These are phyloP conservation scores for Asparagopsis taxiformis DNA, from an alignment of 31 red algal species.

Conservation along the genomic window DNA sequence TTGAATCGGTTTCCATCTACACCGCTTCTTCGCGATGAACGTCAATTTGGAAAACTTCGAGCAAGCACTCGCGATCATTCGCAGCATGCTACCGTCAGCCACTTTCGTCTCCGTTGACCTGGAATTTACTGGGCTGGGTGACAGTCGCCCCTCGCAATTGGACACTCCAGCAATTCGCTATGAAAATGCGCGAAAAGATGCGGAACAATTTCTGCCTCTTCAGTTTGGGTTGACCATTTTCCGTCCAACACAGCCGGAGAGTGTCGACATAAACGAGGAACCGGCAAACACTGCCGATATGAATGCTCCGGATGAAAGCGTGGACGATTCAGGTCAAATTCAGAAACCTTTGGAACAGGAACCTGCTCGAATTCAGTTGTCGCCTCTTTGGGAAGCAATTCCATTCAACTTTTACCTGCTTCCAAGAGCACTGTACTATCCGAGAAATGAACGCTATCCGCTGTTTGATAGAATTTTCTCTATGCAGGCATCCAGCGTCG, in stretches of 20 bases:
- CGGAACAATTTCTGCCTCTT: slow-evolving; percentile 47
- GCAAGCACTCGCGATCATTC: slow-evolving; percentile 26
- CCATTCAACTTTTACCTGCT: slow-evolving; percentile 72
- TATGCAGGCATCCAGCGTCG: slow-evolving; percentile 49
- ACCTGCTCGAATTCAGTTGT: background rate
- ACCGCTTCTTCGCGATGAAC: slow-evolving; percentile 38
- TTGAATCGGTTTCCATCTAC: no score
- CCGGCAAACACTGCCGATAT: background rate
- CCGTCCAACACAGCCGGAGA: slow-evolving; percentile 7
- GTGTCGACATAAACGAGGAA: background rate
- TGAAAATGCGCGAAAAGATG: slow-evolving; percentile 26
- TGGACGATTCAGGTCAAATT: background rate
- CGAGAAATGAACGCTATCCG: slow-evolving; percentile 36
- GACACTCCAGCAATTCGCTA: slow-evolving; percentile 62
- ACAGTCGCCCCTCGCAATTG: slow-evolving; percentile 37
- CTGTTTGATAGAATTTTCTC: slow-evolving; percentile 47
- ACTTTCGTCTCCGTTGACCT: slow-evolving; percentile 59
- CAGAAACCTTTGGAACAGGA: background rate
- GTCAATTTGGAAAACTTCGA: slow-evolving; percentile 48
- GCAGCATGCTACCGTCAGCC: slow-evolving; percentile 29
- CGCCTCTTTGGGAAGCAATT: slow-evolving; percentile 38
- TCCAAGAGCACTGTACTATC: slow-evolving; percentile 61
- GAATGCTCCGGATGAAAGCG: background rate
- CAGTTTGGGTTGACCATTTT: slow-evolving; percentile 76
- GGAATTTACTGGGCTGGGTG: slow-evolving; percentile 77